phyloP scores from a whole-genome alignment of 805 yeast species.

The Ogataea trehaloabstinens region DNA sequence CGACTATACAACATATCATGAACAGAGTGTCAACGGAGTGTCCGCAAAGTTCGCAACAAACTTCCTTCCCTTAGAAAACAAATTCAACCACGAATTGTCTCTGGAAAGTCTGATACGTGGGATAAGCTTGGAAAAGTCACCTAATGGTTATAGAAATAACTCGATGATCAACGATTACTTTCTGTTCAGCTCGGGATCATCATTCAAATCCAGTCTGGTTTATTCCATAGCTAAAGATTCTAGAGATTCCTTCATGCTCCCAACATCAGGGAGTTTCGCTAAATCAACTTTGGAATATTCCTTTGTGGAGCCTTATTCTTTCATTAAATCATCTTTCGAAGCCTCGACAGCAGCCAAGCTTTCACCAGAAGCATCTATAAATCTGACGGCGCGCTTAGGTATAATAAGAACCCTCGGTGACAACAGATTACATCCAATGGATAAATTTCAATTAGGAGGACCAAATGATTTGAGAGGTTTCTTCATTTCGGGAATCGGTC shows the following conservation, averaged over 20 bases:
- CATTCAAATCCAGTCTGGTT: conserved; percentile 42
- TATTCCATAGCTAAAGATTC: conserved; percentile 43
- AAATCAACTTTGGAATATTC: conserved; percentile 30
- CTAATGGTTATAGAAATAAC: conserved; percentile 26
- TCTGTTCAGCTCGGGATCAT: conserved; percentile 42
- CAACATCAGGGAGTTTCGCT: conserved; percentile 39
- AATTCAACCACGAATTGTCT: conserved; percentile 46
- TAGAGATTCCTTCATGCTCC: conserved; percentile 42
- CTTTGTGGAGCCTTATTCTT: conserved; percentile 30
- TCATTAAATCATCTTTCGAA: conserved; percentile 42
- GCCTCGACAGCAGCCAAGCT: conserved; percentile 33
- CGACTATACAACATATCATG: conserved; percentile 47
- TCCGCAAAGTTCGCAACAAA: conserved; percentile 41
- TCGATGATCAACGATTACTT: conserved; percentile 32
- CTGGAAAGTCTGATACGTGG: conserved; percentile 45
- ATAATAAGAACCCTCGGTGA: conserved; percentile 18
- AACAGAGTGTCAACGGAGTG: conserved; percentile 42
- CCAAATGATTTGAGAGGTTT: conserved; percentile 58
- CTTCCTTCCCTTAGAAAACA: conserved; percentile 26
- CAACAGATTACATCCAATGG: conserved; percentile 39
- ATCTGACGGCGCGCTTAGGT: conserved; percentile 28
- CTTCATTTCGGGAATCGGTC: conserved; percentile 51
- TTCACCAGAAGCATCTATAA: conserved; percentile 17
- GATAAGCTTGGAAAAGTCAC: conserved; percentile 25
- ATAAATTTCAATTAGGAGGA: conserved; percentile 57